Evolutionary conservation across 148 eudicot genomes (phyloP).

Genomic region (Persicaria maculosa): DNA sequence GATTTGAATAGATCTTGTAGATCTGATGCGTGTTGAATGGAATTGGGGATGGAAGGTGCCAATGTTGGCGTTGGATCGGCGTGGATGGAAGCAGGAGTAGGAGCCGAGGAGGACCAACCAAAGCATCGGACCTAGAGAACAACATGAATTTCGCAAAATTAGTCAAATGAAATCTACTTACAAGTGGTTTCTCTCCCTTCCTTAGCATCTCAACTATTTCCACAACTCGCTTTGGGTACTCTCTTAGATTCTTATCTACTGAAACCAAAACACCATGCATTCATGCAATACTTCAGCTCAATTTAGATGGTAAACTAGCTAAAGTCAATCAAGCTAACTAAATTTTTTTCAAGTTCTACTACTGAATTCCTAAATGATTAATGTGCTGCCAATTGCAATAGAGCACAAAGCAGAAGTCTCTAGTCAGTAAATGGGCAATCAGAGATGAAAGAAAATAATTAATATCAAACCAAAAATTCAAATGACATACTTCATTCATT

Average conservation of each 20-base stretch:
- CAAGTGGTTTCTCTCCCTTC: constrained; percentile 89
- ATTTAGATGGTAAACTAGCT: background rate
- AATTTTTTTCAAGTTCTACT: background rate
- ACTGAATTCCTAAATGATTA: background rate
- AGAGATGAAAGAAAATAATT: background rate
- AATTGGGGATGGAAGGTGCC: no score
- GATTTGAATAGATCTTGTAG: no score
- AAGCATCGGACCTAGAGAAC: no score
- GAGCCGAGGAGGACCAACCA: no score
- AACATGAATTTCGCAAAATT: no score
- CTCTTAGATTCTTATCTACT: background rate
- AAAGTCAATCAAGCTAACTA: background rate
- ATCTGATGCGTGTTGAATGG: no score
- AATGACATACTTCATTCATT: constrained; percentile 79
- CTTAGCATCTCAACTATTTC: constrained; percentile 45
- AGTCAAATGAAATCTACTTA: constrained; percentile 35
- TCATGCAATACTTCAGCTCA: background rate
- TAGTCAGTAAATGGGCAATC: background rate
- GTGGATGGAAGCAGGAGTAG: no score
- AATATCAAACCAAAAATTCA: background rate
- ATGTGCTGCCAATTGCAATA: background rate
- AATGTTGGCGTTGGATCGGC: no score
- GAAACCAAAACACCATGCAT: background rate
- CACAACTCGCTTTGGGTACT: constrained; percentile 40
- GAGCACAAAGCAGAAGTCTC: background rate